Percentiles rank a stretch among this genome's conserved stretches.
Evolutionary conservation across 2,329 filamentous ascomycete species (phyloP).

Genomic region (Alternaria sp.): DNA sequence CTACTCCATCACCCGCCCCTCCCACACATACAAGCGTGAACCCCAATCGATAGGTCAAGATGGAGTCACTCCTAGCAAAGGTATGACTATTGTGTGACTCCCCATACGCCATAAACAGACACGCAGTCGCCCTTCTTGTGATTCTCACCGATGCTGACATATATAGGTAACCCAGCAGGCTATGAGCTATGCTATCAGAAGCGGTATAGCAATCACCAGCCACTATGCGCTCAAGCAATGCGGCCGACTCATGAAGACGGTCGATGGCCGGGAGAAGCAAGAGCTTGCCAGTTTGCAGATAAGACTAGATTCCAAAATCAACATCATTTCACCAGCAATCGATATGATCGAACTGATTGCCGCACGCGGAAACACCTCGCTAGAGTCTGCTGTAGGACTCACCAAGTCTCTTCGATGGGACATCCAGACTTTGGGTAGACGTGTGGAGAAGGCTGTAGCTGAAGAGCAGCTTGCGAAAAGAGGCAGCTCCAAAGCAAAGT

Average conservation of each 20-base stretch:
- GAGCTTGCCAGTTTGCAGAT: constrained; percentile 77
- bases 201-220: constrained; percentile 85
- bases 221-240: constrained; percentile 86
- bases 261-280: constrained; percentile 74
- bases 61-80: constrained; percentile 75
- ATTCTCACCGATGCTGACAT: constrained; percentile 14
- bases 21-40: constrained; percentile 8
- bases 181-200: constrained; percentile 88
- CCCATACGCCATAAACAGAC: constrained; percentile 7
- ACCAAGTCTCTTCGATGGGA: constrained; percentile 85
- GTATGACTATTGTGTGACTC: constrained; percentile 51
- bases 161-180: constrained; percentile 75
- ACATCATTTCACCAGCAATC: constrained; percentile 88
- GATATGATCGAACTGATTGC: constrained; percentile 91
- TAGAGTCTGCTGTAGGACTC: constrained; percentile 84
- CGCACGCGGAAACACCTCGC: constrained; percentile 76
- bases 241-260: constrained; percentile 73
- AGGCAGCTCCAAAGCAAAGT: constrained; percentile 57
- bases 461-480: constrained; percentile 64
- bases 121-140: neutral
- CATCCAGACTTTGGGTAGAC: constrained; percentile 79
- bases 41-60: constrained; percentile 53
- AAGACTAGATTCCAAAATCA: constrained; percentile 84
- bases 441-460: constrained; percentile 73
- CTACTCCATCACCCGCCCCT: constrained; percentile 4